A percentile compares a stretch with the other conserved stretches of the same genome.
Conservation (phyloP, 2,329 filamentous ascomycete species). For the Lecanicillium sp. region DNA sequence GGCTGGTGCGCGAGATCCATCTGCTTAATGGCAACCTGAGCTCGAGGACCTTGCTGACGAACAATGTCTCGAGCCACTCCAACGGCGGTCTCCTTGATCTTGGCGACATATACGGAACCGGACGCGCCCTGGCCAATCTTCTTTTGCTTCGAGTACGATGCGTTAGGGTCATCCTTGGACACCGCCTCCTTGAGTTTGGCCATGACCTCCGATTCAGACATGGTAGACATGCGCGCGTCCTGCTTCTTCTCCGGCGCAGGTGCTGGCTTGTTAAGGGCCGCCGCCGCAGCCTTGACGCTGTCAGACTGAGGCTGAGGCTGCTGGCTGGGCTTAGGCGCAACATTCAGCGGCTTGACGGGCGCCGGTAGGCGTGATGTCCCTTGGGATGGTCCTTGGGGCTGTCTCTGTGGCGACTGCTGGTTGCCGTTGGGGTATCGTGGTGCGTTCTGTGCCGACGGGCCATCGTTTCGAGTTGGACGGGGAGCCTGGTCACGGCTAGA, state of each 20-base stretch:
- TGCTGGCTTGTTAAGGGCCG: conserved; percentile 79
- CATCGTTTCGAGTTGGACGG: conserved; percentile 39
- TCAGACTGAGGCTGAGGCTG: conserved; percentile 41
- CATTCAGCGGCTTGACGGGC: conserved; percentile 71
- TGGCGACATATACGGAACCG: conserved; percentile 94
- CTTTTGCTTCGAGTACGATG: conserved; percentile 98
- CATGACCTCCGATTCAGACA: conserved; percentile 98
- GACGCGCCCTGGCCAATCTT: conserved; percentile 99
- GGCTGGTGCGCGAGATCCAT: conserved; percentile 98
- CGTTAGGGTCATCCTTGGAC: conserved; percentile 86
- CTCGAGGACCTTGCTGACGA: conserved; percentile 69
- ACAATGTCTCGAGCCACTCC: conserved; percentile 78
- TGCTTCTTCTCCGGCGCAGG: conserved; percentile 66
- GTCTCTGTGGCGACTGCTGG: conserved; percentile 41
- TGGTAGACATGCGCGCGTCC: conserved; percentile 96
- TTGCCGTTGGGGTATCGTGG: conserved; percentile 51
- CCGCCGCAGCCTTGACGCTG: conserved; percentile 81
- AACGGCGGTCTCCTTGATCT: conserved; percentile 81
- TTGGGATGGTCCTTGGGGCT: conserved; percentile 36
- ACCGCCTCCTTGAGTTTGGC: conserved; percentile 88
- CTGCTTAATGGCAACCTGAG: conserved; percentile 97
- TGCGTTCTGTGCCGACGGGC: conserved; percentile 36
- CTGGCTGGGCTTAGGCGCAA: conserved; percentile 56
- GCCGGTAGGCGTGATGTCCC: conserved; percentile 41
- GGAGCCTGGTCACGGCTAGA: conserved; percentile 37